Percentiles rank a stretch among this genome's conserved stretches.
Conservation (phyloP, 2,329 filamentous ascomycete genomes). For the Calonectria pseudoturangicola region DNA sequence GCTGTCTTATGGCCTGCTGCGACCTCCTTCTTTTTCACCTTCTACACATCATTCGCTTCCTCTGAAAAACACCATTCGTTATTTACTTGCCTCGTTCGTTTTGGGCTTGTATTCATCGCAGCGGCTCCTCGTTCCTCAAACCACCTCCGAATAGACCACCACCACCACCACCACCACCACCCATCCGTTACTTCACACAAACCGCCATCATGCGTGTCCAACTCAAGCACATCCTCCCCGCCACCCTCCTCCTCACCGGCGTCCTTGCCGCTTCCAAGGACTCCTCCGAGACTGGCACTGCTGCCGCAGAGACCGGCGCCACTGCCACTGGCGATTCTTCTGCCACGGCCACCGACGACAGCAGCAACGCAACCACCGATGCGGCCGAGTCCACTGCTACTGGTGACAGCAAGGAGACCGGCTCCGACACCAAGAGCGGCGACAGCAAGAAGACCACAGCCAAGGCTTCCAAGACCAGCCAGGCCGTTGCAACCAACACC, state of each 20-base stretch:
- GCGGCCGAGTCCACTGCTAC: constrained; percentile 39
- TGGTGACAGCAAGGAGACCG: constrained; percentile 33
- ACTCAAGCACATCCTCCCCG: constrained; percentile 52
- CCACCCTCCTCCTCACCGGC: constrained; percentile 50
- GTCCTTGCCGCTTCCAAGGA: constrained; percentile 46
- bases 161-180: neutral
- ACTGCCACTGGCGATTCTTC: constrained; percentile 42
- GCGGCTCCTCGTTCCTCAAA: neutral
- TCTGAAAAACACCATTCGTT: constrained; percentile 32
- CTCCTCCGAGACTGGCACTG: constrained; percentile 28
- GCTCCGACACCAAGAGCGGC: constrained; percentile 1
- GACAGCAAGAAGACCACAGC: constrained; percentile 36
- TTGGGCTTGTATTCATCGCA: neutral
- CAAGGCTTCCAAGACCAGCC: constrained; percentile 40
- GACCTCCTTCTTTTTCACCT: constrained; percentile 39
- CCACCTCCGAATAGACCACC: neutral
- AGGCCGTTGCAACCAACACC: constrained; percentile 38
- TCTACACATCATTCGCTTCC: constrained; percentile 30
- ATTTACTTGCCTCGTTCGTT: constrained; percentile 27
- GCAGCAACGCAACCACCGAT: constrained; percentile 34
- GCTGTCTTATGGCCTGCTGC: constrained; percentile 28
- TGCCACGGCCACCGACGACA: constrained; percentile 41
- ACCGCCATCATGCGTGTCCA: constrained; percentile 52
- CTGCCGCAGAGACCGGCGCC: constrained; percentile 38
- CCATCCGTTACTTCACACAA: constrained; percentile 1